These are phyloP conservation scores for Coffea humblotiana DNA, from an alignment of 305 asterid genomes.

Conservation along the genomic window DNA sequence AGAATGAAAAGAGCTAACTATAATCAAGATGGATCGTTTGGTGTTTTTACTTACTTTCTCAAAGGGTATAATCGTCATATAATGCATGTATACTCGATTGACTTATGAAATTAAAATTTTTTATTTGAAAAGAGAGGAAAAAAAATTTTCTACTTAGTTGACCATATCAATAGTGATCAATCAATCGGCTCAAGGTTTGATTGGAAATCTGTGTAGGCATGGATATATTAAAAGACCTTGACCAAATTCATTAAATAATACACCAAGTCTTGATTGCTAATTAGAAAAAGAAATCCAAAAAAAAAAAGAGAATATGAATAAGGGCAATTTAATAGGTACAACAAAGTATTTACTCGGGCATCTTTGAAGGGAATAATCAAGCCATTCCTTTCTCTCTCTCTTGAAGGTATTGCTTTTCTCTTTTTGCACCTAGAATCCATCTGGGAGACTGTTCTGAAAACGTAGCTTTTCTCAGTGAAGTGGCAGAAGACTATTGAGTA, in stretches of 20 bases:
- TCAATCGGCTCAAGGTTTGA: neutral
- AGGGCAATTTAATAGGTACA: too few species aligned
- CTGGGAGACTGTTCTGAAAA: neutral
- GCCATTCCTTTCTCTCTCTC: too few species aligned
- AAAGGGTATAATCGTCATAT: too few species aligned
- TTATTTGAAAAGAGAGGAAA: too few species aligned
- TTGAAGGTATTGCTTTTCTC: neutral
- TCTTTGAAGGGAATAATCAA: neutral
- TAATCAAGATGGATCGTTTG: too few species aligned
- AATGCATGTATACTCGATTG: too few species aligned
- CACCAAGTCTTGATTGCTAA: neutral
- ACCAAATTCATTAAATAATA: neutral
- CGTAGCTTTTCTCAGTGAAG: neutral
- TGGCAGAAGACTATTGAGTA: slow-evolving; percentile 11
- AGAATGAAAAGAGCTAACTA: too few species aligned
- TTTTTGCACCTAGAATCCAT: neutral
- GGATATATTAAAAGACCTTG: neutral
- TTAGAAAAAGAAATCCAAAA: too few species aligned
- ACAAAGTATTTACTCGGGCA: neutral
- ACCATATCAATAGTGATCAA: neutral
- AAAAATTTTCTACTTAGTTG: neutral
- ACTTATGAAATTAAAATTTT: too few species aligned
- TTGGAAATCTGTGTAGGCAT: neutral
- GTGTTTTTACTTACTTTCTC: too few species aligned
- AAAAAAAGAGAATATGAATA: too few species aligned